Percentiles rank a stretch among this genome's conserved stretches.
Conservation (phyloP, 2,329 filamentous ascomycete genomes). For the Neocucurbitaria cava region DNA sequence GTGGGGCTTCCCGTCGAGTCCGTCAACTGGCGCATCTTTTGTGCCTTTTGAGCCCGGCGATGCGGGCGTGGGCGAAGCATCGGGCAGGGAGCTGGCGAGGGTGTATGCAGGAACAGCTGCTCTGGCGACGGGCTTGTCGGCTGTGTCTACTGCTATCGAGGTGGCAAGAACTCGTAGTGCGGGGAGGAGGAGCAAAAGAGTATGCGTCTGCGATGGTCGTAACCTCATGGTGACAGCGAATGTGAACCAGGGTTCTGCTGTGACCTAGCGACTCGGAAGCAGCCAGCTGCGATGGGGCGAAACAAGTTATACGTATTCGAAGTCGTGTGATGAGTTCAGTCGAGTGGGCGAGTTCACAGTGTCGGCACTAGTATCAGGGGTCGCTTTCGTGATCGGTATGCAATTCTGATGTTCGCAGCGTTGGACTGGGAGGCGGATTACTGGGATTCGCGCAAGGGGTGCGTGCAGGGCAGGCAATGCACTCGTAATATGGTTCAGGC, state of each 20-base stretch:
- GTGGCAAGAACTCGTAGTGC: constrained; percentile 65
- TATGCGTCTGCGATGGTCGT: constrained; percentile 59
- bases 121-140: constrained; percentile 36
- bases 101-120: constrained; percentile 36
- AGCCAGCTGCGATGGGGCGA: constrained; percentile 1
- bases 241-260: constrained; percentile 12
- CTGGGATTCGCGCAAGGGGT: constrained; percentile 38
- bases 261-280: not conserved
- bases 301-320: not conserved
- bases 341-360: not conserved
- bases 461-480: constrained; percentile 28
- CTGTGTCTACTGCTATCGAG: constrained; percentile 48
- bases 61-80: constrained; percentile 30
- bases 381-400: not conserved
- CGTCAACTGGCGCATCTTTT: constrained; percentile 89
- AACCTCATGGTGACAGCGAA: constrained; percentile 62
- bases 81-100: constrained; percentile 26
- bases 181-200: constrained; percentile 62
- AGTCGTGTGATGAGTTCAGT: not conserved
- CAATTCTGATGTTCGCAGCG: not conserved
- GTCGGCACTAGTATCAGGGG: not conserved
- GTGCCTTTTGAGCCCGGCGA: constrained; percentile 56
- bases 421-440: constrained; percentile 6
- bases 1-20: constrained; percentile 92
- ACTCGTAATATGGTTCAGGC: constrained; percentile 23